phyloP scores from a whole-genome alignment of 2,329 filamentous ascomycete genomes.

The Colletotrichum simmondsii region DNA sequence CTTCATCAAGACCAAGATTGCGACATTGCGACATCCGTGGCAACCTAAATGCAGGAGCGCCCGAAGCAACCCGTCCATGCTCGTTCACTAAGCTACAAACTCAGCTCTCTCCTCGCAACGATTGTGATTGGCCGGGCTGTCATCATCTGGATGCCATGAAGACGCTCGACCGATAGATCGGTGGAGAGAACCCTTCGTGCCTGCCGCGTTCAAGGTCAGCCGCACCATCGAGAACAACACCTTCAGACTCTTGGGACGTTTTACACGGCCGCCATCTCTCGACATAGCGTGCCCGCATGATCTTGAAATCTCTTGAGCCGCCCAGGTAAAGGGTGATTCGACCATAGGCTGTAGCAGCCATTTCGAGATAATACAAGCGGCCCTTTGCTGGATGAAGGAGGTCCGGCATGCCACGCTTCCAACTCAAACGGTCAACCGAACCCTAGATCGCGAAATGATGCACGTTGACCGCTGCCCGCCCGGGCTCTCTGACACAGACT shows the following conservation, averaged over 20 bases:
- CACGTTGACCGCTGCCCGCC: slow-evolving; percentile 9
- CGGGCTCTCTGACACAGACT: slow-evolving; percentile 3
- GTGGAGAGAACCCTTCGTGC: not conserved
- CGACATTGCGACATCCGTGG: slow-evolving; percentile 15
- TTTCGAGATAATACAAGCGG: too few relatives aligned
- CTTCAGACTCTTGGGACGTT: slow-evolving; percentile 4
- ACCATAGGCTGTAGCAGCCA: not conserved
- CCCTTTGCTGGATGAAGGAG: not conserved
- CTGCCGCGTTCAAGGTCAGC: not conserved
- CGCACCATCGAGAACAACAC: not conserved
- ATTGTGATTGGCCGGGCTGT: not conserved
- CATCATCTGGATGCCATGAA: slow-evolving; percentile 1
- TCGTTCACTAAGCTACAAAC: not conserved
- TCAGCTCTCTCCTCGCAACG: not conserved
- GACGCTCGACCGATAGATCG: not conserved
- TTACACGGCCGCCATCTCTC: slow-evolving; percentile 1
- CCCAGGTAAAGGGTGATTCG: not conserved
- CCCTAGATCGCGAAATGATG: slow-evolving; percentile 19
- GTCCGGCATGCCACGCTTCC: not conserved
- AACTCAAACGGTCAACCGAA: slow-evolving; percentile 27
- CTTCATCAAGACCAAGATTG: not conserved
- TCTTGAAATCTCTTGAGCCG: not conserved
- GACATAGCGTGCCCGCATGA: not conserved
- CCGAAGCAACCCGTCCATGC: not conserved
- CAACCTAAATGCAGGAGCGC: not conserved